Conservation (phyloP, 345 rosid genomes). For the Rhodamnia argentea region DNA sequence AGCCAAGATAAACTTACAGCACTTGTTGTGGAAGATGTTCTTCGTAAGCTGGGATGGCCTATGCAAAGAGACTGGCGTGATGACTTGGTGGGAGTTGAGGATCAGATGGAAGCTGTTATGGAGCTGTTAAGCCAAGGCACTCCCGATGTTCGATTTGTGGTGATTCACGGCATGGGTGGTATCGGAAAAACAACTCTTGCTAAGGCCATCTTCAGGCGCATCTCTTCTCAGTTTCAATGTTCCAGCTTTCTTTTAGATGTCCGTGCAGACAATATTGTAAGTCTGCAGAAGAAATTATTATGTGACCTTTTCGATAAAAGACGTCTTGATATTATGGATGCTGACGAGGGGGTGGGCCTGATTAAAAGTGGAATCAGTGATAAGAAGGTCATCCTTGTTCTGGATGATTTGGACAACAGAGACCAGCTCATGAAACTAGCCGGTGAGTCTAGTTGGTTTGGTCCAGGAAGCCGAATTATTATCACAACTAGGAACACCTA, state of each 20-base stretch:
- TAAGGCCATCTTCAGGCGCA: neutral
- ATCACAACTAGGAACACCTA: neutral
- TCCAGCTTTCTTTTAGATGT: neutral
- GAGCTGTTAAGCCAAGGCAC: neutral
- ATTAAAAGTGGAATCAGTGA: rapidly evolving
- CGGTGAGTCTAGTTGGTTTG: neutral
- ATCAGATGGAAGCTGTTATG: neutral
- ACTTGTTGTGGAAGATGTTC: neutral
- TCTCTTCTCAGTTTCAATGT: neutral
- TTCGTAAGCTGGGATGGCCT: neutral
- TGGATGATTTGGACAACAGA: neutral
- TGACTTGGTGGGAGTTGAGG: neutral
- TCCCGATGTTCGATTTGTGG: neutral
- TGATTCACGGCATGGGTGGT: neutral
- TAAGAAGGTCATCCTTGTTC: neutral
- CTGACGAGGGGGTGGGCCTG: neutral
- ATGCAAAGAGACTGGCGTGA: neutral
- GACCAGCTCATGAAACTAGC: neutral
- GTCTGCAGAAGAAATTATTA: neutral
- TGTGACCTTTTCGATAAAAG: too few species aligned
- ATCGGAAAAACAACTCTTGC: neutral
- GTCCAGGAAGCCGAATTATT: neutral
- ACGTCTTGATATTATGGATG: neutral
- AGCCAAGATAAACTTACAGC: neutral
- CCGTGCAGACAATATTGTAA: neutral